Evolutionary conservation across 1,284 basidiomycete species (phyloP).

Genomic region (Irpex sp.): DNA sequence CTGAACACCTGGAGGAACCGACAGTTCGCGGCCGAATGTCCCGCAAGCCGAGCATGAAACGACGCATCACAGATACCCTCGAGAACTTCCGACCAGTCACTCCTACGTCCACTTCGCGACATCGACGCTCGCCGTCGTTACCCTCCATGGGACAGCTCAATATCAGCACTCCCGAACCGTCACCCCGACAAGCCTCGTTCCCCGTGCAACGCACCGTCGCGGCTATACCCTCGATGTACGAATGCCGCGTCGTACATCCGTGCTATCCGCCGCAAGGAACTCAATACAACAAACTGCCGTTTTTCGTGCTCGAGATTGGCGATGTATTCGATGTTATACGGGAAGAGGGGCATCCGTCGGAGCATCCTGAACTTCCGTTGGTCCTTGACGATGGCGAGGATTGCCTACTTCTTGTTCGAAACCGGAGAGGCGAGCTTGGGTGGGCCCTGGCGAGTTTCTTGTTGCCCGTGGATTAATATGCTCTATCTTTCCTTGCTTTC

Average conservation of each 20-base stretch:
- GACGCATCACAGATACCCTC: constrained; percentile 44
- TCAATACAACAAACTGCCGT: constrained; percentile 69
- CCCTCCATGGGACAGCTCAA: constrained; percentile 15
- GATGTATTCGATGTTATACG: constrained; percentile 64
- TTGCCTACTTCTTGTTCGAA: constrained; percentile 63
- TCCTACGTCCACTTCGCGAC: constrained; percentile 18
- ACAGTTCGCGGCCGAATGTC: constrained; percentile 37
- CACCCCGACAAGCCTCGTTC: constrained; percentile 19
- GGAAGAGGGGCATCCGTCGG: constrained; percentile 73
- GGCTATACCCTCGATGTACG: constrained; percentile 45
- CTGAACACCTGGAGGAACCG: constrained; percentile 22
- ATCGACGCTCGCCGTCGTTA: constrained; percentile 26
- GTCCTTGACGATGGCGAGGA: constrained; percentile 80
- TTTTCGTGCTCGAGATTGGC: constrained; percentile 60
- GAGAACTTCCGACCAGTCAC: constrained; percentile 18
- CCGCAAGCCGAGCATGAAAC: constrained; percentile 44
- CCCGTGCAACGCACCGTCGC: constrained; percentile 25
- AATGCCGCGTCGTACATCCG: constrained; percentile 61
- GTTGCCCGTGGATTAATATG: constrained; percentile 45
- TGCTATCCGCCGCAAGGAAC: constrained; percentile 60
- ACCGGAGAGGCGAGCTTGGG: constrained; percentile 53
- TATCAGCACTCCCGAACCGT: constrained; percentile 16
- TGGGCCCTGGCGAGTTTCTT: constrained; percentile 81
- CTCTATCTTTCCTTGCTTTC: not conserved
- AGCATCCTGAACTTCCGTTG: constrained; percentile 65